phyloP scores from a whole-genome alignment of 768 basidiomycete genomes.

The Leccinum ochraceum region DNA sequence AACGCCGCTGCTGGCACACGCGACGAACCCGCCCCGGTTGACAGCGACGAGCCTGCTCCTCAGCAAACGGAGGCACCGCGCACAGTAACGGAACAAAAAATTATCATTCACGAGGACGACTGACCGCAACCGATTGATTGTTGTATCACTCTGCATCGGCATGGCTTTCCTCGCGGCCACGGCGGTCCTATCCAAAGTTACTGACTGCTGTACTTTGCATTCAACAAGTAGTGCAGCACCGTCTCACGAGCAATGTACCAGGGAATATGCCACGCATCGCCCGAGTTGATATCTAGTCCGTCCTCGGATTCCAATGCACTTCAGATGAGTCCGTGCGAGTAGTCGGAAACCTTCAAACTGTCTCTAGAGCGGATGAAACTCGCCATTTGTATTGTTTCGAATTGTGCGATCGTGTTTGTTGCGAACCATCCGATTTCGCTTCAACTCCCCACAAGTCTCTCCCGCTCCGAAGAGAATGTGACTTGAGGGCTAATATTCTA shows the following conservation, averaged over 20 bases:
- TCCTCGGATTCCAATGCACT: neutral
- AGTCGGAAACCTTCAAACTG: no score
- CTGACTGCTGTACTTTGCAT: constrained; percentile 3
- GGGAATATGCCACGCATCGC: neutral
- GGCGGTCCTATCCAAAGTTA: neutral
- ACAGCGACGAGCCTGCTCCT: constrained; percentile 4
- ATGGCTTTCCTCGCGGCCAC: neutral
- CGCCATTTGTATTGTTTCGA: no score
- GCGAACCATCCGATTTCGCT: no score
- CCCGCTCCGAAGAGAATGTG: no score
- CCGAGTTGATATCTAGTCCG: neutral
- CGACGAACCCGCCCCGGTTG: constrained; percentile 5
- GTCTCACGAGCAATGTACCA: neutral
- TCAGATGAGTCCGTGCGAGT: no score
- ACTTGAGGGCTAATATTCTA: no score
- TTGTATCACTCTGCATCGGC: neutral
- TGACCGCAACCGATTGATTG: constrained; percentile 21
- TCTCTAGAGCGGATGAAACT: no score
- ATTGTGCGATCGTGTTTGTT: no score
- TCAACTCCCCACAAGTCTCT: no score
- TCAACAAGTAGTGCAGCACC: constrained; percentile 4
- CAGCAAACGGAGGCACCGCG: constrained; percentile 10
- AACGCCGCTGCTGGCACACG: neutral
- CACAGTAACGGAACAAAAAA: constrained; percentile 39
- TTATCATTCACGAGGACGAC: constrained; percentile 55